These are phyloP conservation scores for Cladosporium sp. DNA, from an alignment of 2,329 filamentous ascomycete species.

Conservation along the genomic window DNA sequence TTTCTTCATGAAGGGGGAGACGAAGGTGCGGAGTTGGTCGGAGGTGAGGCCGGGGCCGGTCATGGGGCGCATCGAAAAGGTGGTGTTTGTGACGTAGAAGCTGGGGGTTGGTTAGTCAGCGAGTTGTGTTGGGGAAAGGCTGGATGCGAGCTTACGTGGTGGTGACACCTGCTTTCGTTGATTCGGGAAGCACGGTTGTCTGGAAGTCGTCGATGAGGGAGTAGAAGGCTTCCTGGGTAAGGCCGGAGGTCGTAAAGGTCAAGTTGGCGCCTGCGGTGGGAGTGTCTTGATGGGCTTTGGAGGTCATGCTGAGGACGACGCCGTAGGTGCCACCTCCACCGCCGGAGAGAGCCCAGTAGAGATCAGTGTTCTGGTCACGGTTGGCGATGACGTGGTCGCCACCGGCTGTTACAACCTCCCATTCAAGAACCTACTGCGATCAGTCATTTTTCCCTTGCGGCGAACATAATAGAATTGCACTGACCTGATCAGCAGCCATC, in stretches of 20 bases:
- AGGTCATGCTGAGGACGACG: slow-evolving; percentile 54
- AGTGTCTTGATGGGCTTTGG: slow-evolving; percentile 46
- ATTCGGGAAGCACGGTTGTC: slow-evolving; percentile 40
- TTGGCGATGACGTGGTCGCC: slow-evolving; percentile 48
- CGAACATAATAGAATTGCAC: background rate
- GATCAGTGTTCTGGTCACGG: slow-evolving; percentile 46
- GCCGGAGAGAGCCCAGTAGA: slow-evolving; percentile 62
- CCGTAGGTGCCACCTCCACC: slow-evolving; percentile 59
- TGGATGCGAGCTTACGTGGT: slow-evolving; percentile 26
- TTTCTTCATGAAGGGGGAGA: slow-evolving; percentile 42
- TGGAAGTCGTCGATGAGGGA: slow-evolving; percentile 46
- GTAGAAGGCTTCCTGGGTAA: slow-evolving; percentile 44
- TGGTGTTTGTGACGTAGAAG: slow-evolving; percentile 48
- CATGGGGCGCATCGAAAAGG: slow-evolving; percentile 43
- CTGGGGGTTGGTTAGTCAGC: background rate
- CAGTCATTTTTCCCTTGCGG: background rate
- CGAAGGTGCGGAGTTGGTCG: slow-evolving; percentile 39
- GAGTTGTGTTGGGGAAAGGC: background rate
- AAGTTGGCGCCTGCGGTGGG: slow-evolving; percentile 44
- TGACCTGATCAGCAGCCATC: slow-evolving; percentile 53
- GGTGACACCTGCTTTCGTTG: slow-evolving; percentile 50
- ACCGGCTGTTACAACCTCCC: slow-evolving; percentile 42
- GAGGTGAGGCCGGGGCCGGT: slow-evolving; percentile 47
- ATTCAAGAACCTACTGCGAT: slow-evolving; percentile 40
- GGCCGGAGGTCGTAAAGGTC: slow-evolving; percentile 34